Percentiles rank a stretch among this genome's conserved stretches.
Conservation (phyloP, 306 rosid genomes). For the Vachellia collinsii region DNA sequence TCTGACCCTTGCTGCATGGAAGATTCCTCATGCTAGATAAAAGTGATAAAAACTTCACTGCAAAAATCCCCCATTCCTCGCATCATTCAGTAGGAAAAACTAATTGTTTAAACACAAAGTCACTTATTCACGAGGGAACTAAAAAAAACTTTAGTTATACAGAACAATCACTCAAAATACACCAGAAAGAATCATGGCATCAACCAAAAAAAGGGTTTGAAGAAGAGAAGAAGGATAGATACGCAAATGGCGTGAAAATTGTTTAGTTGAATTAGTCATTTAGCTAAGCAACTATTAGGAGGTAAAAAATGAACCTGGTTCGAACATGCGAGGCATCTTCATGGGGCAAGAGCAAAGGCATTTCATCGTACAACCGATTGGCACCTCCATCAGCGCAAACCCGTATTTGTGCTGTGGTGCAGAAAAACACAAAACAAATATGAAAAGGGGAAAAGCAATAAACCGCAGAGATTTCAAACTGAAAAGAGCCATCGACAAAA, state of each 20-base stretch:
- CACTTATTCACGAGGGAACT: not conserved
- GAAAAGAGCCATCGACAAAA: not conserved
- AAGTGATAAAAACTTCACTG: not conserved
- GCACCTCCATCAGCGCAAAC: slow-evolving; percentile 99
- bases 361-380: slow-evolving; percentile 78
- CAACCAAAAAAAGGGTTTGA: not conserved
- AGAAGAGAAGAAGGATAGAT: not conserved
- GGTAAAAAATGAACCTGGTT: slow-evolving; percentile 48
- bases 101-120: not conserved
- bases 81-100: not conserved
- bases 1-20: not conserved
- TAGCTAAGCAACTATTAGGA: not conserved
- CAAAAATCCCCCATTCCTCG: not conserved
- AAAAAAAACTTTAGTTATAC: not conserved
- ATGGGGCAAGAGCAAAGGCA: slow-evolving; percentile 74
- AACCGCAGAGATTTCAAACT: not conserved
- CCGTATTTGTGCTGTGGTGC: slow-evolving; percentile 64
- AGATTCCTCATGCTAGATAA: not conserved
- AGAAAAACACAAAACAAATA: not conserved
- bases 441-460: not conserved
- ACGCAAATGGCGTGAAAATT: not conserved
- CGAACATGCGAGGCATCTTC: slow-evolving; percentile 63
- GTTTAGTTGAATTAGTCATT: no score
- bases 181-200: not conserved
- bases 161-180: not conserved